Evolutionary conservation across 768 basidiomycete species (phyloP).

Genomic region (Lyophyllum atratum): DNA sequence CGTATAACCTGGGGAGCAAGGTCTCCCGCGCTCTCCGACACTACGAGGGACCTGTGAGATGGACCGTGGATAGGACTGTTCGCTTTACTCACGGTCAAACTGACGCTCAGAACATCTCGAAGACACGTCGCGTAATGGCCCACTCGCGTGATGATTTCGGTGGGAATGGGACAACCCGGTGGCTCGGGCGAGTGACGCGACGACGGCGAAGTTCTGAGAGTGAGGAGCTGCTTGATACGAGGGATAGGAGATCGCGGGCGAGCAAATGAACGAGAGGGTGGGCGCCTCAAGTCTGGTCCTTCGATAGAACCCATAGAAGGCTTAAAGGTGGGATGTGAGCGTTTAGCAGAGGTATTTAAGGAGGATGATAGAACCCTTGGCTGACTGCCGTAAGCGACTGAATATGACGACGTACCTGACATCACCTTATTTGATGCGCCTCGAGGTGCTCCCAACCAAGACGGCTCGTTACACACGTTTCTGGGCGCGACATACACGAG

Average conservation of each 20-base stretch:
- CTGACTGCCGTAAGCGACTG: conserved; percentile 13
- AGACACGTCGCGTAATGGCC: conserved; percentile 22
- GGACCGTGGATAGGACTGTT: not conserved
- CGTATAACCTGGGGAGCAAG: conserved; percentile 31
- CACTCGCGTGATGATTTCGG: conserved; percentile 26
- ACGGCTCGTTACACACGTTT: conserved; percentile 4
- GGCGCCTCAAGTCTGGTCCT: conserved; percentile 9
- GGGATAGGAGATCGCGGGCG: conserved; percentile 21
- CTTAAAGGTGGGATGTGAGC: not conserved
- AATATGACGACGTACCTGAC: conserved; percentile 12
- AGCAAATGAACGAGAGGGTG: too few species aligned
- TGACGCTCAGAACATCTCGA: conserved; percentile 30
- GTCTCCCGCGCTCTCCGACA: conserved; percentile 28
- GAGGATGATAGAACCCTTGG: conserved; percentile 2
- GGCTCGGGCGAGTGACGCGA: not conserved
- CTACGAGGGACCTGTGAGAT: conserved; percentile 18
- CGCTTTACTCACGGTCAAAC: conserved; percentile 23
- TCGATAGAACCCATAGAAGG: conserved; percentile 10
- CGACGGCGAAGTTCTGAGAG: conserved; percentile 2
- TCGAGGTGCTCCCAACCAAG: conserved; percentile 10
- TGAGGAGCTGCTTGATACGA: conserved; percentile 22
- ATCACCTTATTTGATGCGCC: conserved; percentile 6
- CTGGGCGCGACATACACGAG: not conserved
- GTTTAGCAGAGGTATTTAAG: conserved; percentile 7
- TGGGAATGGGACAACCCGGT: conserved; percentile 17